These are phyloP conservation scores for Coniochaeta sp. DNA, from an alignment of 2,329 filamentous ascomycete species.

Conservation along the genomic window DNA sequence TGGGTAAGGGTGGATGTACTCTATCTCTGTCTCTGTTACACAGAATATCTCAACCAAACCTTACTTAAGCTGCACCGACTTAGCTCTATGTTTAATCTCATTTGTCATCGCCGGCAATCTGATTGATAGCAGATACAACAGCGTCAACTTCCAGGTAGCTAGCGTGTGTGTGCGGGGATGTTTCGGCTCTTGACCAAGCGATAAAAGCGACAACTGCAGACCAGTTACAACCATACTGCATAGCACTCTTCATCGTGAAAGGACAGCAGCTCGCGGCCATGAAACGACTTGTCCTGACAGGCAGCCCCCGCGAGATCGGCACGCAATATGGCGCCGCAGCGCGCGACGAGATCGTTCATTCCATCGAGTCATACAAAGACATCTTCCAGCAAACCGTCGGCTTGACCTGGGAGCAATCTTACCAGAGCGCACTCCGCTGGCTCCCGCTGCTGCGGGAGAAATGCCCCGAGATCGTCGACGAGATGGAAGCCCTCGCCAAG, in stretches of 20 bases:
- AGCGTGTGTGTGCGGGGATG: no score
- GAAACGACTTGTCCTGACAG: background rate
- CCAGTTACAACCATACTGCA: no score
- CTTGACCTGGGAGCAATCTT: background rate
- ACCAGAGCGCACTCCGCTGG: background rate
- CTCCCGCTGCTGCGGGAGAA: background rate
- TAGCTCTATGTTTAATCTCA: no score
- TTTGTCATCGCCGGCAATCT: no score
- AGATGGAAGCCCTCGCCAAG: constrained; percentile 44
- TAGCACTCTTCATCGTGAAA: background rate
- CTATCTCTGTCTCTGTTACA: no score
- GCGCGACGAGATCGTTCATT: background rate
- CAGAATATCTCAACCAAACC: no score
- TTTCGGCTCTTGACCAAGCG: no score
- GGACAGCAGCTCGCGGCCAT: background rate
- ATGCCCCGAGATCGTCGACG: constrained; percentile 14
- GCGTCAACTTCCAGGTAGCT: no score
- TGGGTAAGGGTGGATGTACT: no score
- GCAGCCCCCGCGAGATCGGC: background rate
- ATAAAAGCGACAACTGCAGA: no score
- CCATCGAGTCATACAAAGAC: background rate
- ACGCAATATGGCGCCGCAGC: background rate
- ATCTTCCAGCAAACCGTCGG: background rate
- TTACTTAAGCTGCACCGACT: no score
- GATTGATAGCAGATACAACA: no score